phyloP scores from a whole-genome alignment of 495 filamentous ascomycete genomes.

The Penicillium robsamsonii region DNA sequence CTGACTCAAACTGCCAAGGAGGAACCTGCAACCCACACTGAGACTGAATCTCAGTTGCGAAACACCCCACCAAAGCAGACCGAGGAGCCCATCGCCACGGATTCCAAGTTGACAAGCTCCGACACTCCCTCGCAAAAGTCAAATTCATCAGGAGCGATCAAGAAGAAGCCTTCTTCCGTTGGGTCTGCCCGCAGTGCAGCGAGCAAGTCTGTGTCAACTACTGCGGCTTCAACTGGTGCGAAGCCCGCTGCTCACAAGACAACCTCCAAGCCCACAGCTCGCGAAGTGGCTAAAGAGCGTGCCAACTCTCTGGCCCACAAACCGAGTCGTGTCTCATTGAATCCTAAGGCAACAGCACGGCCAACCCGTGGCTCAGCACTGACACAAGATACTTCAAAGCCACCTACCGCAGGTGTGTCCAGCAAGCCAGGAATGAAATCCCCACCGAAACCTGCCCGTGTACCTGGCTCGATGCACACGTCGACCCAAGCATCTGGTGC shows the following conservation, averaged over 20 bases:
- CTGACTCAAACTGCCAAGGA: conserved; percentile 9
- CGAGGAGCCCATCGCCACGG: conserved; percentile 12
- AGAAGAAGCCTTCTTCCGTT: conserved; percentile 43
- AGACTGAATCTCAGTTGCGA: conserved; percentile 10
- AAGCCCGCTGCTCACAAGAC: conserved; percentile 21
- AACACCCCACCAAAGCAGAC: conserved; percentile 23
- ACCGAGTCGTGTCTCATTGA: conserved; percentile 35
- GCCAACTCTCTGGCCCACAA: conserved; percentile 30
- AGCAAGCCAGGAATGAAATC: conserved; percentile 62
- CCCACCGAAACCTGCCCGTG: conserved; percentile 60
- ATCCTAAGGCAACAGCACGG: conserved; percentile 31
- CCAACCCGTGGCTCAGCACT: conserved; percentile 34
- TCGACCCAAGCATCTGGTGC: conserved; percentile 61
- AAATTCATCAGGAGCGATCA: conserved; percentile 22
- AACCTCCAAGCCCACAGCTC: conserved; percentile 19
- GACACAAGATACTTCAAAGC: conserved; percentile 30
- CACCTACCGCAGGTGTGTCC: conserved; percentile 21
- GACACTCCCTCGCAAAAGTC: conserved; percentile 23
- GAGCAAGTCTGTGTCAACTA: conserved; percentile 22
- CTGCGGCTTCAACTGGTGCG: conserved; percentile 23
- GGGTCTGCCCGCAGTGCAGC: conserved; percentile 39
- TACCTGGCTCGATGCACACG: conserved; percentile 60
- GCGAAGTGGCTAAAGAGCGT: conserved; percentile 32
- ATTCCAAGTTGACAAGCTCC: conserved; percentile 13
- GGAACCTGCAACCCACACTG: conserved; percentile 6